phyloP scores from a whole-genome alignment of 2,329 filamentous ascomycete genomes.

The Alternaria triticina region DNA sequence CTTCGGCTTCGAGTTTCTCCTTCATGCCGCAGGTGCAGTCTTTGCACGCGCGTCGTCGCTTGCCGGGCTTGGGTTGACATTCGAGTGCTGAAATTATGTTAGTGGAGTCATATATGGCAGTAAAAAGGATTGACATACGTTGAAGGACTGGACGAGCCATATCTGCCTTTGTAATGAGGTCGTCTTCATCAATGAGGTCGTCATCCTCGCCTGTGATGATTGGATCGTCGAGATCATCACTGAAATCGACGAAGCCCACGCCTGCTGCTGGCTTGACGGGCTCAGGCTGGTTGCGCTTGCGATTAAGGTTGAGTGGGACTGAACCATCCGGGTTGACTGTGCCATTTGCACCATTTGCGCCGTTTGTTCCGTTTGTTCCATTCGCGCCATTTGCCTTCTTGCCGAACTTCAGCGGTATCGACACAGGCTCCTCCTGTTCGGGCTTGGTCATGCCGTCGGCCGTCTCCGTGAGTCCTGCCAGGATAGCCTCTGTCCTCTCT shows the following conservation, averaged over 20 bases:
- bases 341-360: slow-evolving; percentile 31
- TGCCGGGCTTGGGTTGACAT: slow-evolving; percentile 85
- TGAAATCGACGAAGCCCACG: slow-evolving; percentile 64
- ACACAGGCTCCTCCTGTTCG: slow-evolving; percentile 63
- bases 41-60: slow-evolving; percentile 92
- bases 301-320: slow-evolving; percentile 47
- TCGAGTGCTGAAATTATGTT: slow-evolving; percentile 68
- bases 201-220: slow-evolving; percentile 69
- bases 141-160: slow-evolving; percentile 76
- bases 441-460: slow-evolving; percentile 76
- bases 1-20: slow-evolving; percentile 84
- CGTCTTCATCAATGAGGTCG: slow-evolving; percentile 90
- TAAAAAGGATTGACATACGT: slow-evolving; percentile 65
- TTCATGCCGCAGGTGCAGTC: slow-evolving; percentile 96
- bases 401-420: slow-evolving; percentile 69
- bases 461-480: slow-evolving; percentile 76
- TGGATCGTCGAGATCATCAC: slow-evolving; percentile 66
- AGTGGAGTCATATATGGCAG: neutral
- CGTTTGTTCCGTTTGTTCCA: slow-evolving; percentile 29
- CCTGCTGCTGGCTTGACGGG: slow-evolving; percentile 42
- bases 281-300: slow-evolving; percentile 52
- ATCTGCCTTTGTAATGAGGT: slow-evolving; percentile 84
- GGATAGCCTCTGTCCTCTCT: slow-evolving; percentile 77
- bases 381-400: slow-evolving; percentile 58
- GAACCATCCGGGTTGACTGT: slow-evolving; percentile 45